Evolutionary conservation across 768 basidiomycete genomes (phyloP).

Genomic region (Suillus lakei): DNA sequence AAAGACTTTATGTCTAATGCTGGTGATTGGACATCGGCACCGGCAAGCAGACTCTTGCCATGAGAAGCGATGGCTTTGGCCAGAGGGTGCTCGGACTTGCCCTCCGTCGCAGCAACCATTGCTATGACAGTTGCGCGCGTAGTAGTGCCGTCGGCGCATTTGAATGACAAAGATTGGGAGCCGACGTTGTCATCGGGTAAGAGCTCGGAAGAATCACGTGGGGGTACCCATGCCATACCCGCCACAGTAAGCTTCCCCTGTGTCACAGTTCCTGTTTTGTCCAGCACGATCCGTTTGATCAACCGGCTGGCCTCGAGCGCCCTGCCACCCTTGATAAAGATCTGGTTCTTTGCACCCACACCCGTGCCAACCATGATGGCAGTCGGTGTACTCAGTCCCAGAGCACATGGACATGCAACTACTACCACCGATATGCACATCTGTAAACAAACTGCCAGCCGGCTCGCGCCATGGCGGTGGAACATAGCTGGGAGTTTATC

Average conservation of each 20-base stretch:
- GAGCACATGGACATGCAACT: constrained; percentile 96
- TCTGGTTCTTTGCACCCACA: constrained; percentile 95
- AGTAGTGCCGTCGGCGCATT: constrained; percentile 67
- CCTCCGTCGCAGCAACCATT: constrained; percentile 86
- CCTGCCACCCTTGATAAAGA: constrained; percentile 95
- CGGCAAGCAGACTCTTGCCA: constrained; percentile 66
- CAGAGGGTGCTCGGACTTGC: constrained; percentile 93
- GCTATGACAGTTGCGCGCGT: constrained; percentile 66
- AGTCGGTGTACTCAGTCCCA: constrained; percentile 95
- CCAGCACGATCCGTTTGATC: constrained; percentile 83
- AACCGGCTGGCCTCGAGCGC: constrained; percentile 90
- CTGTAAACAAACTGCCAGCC: constrained; percentile 90
- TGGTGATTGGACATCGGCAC: constrained; percentile 45
- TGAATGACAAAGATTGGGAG: constrained; percentile 18
- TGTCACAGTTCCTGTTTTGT: constrained; percentile 98
- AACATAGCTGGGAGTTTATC: constrained; percentile 82
- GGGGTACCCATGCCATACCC: constrained; percentile 74
- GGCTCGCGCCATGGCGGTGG: constrained; percentile 79
- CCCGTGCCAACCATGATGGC: constrained; percentile 99
- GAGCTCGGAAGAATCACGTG: constrained; percentile 34
- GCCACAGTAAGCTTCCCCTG: constrained; percentile 89
- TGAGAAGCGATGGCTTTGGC: constrained; percentile 90
- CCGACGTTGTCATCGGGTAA: constrained; percentile 17
- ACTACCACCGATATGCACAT: constrained; percentile 98
- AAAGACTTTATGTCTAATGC: constrained; percentile 70